Conservation (phyloP, 306 rosid genomes). For the Quercus robur region DNA sequence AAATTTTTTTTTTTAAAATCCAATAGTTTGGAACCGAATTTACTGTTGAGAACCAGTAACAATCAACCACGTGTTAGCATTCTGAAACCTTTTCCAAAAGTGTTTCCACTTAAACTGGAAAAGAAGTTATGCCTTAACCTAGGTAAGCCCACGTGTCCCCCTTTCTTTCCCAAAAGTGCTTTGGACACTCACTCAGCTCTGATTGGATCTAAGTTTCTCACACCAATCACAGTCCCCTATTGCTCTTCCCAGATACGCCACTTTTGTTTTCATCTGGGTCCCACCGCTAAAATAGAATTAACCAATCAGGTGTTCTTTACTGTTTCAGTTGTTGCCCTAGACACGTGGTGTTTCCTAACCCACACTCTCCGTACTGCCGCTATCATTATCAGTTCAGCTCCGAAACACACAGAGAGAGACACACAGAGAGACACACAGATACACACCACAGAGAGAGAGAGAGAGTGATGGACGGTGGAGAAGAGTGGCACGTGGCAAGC, state of each 20-base stretch:
- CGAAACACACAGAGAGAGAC: conserved; percentile 16
- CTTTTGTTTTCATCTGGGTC: conserved; percentile 6
- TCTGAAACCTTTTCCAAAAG: conserved; percentile 31
- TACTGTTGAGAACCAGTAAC: conserved; percentile 27
- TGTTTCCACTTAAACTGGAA: conserved; percentile 35
- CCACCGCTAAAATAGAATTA: neutral
- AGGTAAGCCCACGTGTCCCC: conserved; percentile 58
- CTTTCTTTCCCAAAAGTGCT: conserved; percentile 12
- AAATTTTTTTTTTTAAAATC: no score
- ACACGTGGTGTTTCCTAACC: conserved; percentile 61
- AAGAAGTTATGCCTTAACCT: conserved; percentile 45
- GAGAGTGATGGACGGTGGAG: conserved; percentile 41
- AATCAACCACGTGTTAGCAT: conserved; percentile 33
- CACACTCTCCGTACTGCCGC: conserved; percentile 56
- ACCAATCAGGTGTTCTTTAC: conserved; percentile 29
- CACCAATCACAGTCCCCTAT: conserved; percentile 35
- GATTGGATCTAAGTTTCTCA: conserved; percentile 25
- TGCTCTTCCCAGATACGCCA: conserved; percentile 41
- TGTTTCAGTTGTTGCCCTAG: conserved; percentile 42
- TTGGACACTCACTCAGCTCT: conserved; percentile 15
- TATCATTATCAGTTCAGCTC: conserved; percentile 62
- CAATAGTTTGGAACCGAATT: neutral
- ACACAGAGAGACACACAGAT: neutral
- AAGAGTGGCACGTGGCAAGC: conserved; percentile 36
- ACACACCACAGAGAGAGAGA: neutral